phyloP scores from a whole-genome alignment of 169 alveolate genomes.

The Toxoplasma gondii region DNA sequence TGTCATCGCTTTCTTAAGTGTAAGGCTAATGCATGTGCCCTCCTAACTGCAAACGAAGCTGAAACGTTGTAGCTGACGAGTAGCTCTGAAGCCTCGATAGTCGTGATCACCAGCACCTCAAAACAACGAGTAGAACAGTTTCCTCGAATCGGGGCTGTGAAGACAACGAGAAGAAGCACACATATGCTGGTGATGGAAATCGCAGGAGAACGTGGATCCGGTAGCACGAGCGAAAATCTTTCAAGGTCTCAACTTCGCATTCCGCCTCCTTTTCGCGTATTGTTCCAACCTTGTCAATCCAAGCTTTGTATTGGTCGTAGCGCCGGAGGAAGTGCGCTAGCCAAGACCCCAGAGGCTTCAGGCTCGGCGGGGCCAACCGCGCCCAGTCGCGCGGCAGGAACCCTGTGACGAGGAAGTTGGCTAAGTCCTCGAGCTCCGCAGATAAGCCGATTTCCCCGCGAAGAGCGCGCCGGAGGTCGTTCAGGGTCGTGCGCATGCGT shows the following conservation, averaged over 20 bases:
- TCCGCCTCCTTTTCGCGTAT: neutral
- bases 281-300: conserved; percentile 75
- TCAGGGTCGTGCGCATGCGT: conserved; percentile 74
- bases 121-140: neutral
- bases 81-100: too few relatives aligned
- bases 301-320: conserved; percentile 81
- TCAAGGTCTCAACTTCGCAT: too few relatives aligned
- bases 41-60: too few relatives aligned
- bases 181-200: too few relatives aligned
- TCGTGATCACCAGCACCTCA: neutral
- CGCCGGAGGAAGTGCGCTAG: conserved; percentile 83
- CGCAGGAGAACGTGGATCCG: too few relatives aligned
- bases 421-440: conserved; percentile 88
- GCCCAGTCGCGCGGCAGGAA: conserved; percentile 88
- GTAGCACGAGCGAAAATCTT: too few relatives aligned
- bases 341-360: conserved; percentile 93
- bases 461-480: conserved; percentile 88
- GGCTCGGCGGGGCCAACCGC: conserved; percentile 89
- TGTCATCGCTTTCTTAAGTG: too few relatives aligned
- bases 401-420: conserved; percentile 85
- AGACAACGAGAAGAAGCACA: too few relatives aligned
- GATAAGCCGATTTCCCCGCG: conserved; percentile 96
- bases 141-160: too few relatives aligned
- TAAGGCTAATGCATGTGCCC: too few relatives aligned
- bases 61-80: too few relatives aligned